phyloP scores from a whole-genome alignment of 108 stramenopile species.

The Cyclotella baltica region DNA sequence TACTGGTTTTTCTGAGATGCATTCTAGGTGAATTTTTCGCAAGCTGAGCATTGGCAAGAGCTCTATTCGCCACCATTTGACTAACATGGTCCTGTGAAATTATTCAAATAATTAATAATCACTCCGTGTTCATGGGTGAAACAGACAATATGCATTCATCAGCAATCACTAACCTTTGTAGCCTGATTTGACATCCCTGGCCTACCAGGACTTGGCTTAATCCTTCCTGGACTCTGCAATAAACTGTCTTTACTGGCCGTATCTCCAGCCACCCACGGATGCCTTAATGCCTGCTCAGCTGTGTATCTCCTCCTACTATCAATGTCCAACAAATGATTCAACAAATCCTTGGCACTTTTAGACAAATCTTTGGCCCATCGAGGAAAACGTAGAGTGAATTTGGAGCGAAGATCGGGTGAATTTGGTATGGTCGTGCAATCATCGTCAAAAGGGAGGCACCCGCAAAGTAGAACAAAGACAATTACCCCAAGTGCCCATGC shows the following conservation, averaged over 20 bases:
- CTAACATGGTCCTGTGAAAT: slow-evolving; percentile 43
- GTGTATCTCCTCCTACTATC: slow-evolving; percentile 88
- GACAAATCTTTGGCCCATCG: slow-evolving; percentile 94
- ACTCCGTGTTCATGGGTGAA: neutral
- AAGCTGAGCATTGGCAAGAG: slow-evolving; percentile 54
- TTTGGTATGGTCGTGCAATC: slow-evolving; percentile 85
- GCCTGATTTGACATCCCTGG: slow-evolving; percentile 36
- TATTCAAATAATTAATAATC: neutral
- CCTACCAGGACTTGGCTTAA: slow-evolving; percentile 66
- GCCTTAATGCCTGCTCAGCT: slow-evolving; percentile 93
- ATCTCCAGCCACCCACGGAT: slow-evolving; percentile 95
- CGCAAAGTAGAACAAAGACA: slow-evolving; percentile 93
- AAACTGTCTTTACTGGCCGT: slow-evolving; percentile 73
- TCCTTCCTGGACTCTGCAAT: slow-evolving; percentile 84
- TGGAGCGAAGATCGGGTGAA: slow-evolving; percentile 74
- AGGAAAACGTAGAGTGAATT: slow-evolving; percentile 94
- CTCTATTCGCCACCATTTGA: slow-evolving; percentile 56
- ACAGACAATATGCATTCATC: neutral
- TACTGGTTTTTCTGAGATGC: slow-evolving; percentile 46
- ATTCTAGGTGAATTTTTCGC: slow-evolving; percentile 46
- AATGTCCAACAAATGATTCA: slow-evolving; percentile 89
- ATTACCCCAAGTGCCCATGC: slow-evolving; percentile 95
- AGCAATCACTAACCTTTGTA: slow-evolving; percentile 27
- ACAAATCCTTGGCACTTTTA: slow-evolving; percentile 90
- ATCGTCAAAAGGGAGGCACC: slow-evolving; percentile 98